A percentile compares a stretch with the other conserved stretches of the same genome.
Conservation (phyloP, 208 protist species). For the Crithidia sp. region DNA sequence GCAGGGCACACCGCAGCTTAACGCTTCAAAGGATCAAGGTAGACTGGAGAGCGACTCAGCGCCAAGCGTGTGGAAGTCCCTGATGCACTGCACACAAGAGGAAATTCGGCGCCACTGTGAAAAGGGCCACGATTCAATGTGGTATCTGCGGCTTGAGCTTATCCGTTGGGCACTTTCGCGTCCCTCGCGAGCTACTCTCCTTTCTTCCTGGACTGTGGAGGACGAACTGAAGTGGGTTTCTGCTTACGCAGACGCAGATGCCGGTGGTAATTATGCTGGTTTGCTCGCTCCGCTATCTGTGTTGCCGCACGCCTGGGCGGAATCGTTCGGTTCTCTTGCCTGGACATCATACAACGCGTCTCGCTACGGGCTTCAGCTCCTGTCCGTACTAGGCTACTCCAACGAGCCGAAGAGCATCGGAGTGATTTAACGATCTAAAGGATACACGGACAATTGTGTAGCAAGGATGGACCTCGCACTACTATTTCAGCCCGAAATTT, state of each 20-base stretch:
- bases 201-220: conserved; percentile 47
- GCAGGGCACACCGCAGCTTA: too few relatives aligned
- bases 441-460: too few relatives aligned
- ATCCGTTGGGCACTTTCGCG: conserved; percentile 45
- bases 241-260: conserved; percentile 27
- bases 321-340: conserved; percentile 39
- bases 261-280: not conserved
- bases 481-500: too few relatives aligned
- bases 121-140: conserved; percentile 77
- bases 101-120: conserved; percentile 69
- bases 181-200: not conserved
- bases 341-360: conserved; percentile 69
- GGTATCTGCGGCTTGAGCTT: conserved; percentile 66
- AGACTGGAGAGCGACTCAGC: not conserved
- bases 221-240: conserved; percentile 68
- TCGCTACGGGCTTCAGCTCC: conserved; percentile 67
- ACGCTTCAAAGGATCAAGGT: too few relatives aligned
- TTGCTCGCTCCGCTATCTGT: conserved; percentile 12
- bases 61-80: conserved; percentile 6
- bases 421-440: too few relatives aligned
- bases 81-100: conserved; percentile 47
- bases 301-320: conserved; percentile 34
- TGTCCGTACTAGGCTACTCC: conserved; percentile 13
- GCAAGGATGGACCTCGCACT: too few relatives aligned
- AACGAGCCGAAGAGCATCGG: not conserved